Evolutionary conservation across 1,139 yeast genomes (phyloP), one percentile per base, ranked within the genome.

Genomic region (Pichia terricola): DNA sequence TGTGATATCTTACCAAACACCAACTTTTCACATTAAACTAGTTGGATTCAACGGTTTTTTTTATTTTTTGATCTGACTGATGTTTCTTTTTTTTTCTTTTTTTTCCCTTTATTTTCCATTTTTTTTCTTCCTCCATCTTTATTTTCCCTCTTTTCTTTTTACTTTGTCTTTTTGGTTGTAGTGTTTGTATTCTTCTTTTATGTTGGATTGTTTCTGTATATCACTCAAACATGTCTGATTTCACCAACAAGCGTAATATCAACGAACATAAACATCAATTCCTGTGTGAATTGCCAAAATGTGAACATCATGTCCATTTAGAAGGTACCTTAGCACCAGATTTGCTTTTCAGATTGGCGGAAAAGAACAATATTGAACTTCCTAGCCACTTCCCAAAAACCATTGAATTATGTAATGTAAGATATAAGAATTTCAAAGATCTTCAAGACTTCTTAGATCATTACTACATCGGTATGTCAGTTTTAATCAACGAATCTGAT

Each of bases 291-390:
- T 66, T 83, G 40, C 91, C 94, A 45, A 83, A 83, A 61, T 83
- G 91, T 67, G 94, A 83, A 61, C 91, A 83, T 58, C 94, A 83
- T 57, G 75, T 83, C 45, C 94, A 83, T 61, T 62, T 83, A 43
- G 94, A 83, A 66, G 94, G 94, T 34, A 83, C 94, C 33, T 63
- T 84, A 46, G 86, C 81, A 52, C 94, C 94, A 10, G 73, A 73
- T 38, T 67, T 83, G 35, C 65, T 84, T 47, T 81, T 82, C 63
- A 73, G 77, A 47, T 66, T 84, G 45, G 87, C 91, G 2, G 55
- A 66, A 52, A 71, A 81, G 62, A 70, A 73, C 55, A 77, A 79
- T 58, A 70, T 82, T 45, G 47, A 59, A 9, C 65, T 84, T 36
- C 94, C 94, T 26, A 69, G 59, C 1, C 64, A 62, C 31, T 81